phyloP scores from a whole-genome alignment of 345 rosid genomes.

The Gossypium longicalyx region DNA sequence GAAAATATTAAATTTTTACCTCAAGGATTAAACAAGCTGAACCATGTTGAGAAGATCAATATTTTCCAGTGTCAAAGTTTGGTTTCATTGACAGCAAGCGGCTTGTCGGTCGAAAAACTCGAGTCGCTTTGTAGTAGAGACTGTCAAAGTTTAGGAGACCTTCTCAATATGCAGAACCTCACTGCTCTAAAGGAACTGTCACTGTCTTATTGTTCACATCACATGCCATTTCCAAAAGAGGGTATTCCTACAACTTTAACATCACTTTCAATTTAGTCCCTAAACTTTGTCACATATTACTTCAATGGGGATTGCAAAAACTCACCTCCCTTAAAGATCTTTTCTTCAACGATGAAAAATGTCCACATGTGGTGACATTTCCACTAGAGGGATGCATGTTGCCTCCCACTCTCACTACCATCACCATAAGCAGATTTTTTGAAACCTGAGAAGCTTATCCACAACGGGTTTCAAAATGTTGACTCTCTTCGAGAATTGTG shows the following conservation, averaged over 20 bases:
- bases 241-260: slow-evolving; percentile 1
- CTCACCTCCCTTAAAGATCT: slow-evolving; percentile 2
- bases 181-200: background rate
- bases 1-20: background rate
- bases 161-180: background rate
- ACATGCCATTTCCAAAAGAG: background rate
- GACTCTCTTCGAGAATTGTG: slow-evolving; percentile 7
- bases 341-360: background rate
- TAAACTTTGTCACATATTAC: background rate
- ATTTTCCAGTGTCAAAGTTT: background rate
- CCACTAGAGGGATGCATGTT: background rate
- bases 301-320: slow-evolving; percentile 1
- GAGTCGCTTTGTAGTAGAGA: background rate
- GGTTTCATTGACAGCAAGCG: background rate
- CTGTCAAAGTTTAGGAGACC: background rate
- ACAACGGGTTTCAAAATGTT: background rate
- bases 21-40: slow-evolving; percentile 1
- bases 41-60: slow-evolving; percentile 4
- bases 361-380: slow-evolving; percentile 8
- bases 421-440: background rate
- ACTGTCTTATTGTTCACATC: background rate
- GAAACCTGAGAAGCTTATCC: background rate
- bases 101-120: background rate
- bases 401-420: background rate
- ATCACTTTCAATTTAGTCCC: background rate